These are phyloP conservation scores for Rhizophagus sp. DNA, from an alignment of 192 early-diverging fungal species.

Conservation along the genomic window DNA sequence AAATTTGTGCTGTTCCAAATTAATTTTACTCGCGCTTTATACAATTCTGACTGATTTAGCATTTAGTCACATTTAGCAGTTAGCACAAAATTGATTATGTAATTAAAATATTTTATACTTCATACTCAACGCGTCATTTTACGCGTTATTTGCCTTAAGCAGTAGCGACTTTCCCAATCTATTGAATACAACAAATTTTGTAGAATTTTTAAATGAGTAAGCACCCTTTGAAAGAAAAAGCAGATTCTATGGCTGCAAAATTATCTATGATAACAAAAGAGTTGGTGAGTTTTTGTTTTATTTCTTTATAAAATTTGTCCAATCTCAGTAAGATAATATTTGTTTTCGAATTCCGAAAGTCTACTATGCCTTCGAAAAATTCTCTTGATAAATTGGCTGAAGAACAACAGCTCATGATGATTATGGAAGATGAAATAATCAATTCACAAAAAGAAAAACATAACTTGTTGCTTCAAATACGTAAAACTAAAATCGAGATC, in stretches of 20 bases:
- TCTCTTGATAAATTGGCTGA: background rate
- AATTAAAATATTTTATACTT: too few species aligned
- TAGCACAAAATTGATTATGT: too few species aligned
- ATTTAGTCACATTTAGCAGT: too few species aligned
- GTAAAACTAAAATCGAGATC: background rate
- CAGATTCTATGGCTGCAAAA: background rate
- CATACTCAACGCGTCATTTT: too few species aligned
- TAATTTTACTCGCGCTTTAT: too few species aligned
- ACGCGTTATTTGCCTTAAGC: too few species aligned
- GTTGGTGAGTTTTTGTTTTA: background rate
- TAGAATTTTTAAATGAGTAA: background rate
- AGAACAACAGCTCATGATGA: background rate
- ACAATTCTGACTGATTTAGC: too few species aligned
- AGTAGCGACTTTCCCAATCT: too few species aligned
- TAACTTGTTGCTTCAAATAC: background rate
- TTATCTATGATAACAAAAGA: background rate
- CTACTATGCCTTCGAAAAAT: background rate
- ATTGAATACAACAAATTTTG: too few species aligned
- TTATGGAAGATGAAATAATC: background rate
- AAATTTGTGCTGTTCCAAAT: too few species aligned
- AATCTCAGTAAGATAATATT: background rate
- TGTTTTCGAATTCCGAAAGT: background rate
- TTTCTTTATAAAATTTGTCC: background rate
- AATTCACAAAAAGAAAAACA: background rate
- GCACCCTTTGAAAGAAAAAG: background rate